Evolutionary conservation across 1,284 basidiomycete genomes (phyloP).

Genomic region (Gomphus sp.): DNA sequence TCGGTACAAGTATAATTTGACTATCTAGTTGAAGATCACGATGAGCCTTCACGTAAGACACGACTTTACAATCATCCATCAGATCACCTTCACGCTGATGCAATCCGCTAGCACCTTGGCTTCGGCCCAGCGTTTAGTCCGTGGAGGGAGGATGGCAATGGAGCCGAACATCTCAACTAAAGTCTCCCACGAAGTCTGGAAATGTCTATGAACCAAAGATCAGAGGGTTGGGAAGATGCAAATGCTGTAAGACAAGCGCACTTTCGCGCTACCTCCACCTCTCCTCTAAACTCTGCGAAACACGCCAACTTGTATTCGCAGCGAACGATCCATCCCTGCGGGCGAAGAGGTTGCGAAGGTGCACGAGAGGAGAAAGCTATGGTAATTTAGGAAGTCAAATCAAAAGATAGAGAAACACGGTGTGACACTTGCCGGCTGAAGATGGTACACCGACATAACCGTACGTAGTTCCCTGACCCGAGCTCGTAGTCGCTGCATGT

Average conservation of each 20-base stretch:
- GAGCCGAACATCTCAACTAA: conserved; percentile 83
- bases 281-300: conserved; percentile 90
- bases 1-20: conserved; percentile 84
- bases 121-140: conserved; percentile 97
- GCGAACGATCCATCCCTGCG: conserved; percentile 91
- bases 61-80: not conserved
- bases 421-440: not conserved
- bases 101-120: conserved; percentile 94
- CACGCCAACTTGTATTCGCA: conserved; percentile 97
- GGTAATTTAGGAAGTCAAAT: not conserved
- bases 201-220: conserved; percentile 49
- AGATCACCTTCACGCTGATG: conserved; percentile 71
- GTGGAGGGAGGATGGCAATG: conserved; percentile 75
- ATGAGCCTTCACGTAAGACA: not conserved
- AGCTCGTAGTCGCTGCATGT: conserved; percentile 30
- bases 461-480: conserved; percentile 3
- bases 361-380: conserved; percentile 20
- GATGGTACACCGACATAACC: not conserved
- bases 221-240: not conserved
- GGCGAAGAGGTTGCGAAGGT: conserved; percentile 51
- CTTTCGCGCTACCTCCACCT: conserved; percentile 85
- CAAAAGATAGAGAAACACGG: not conserved
- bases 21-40: conserved; percentile 43
- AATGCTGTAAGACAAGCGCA: conserved; percentile 26
- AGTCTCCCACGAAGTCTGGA: conserved; percentile 82